Evolutionary conservation across 495 filamentous ascomycete genomes (phyloP), one percentile per base, ranked within the genome.

Genomic region (Thozetella sp.): DNA sequence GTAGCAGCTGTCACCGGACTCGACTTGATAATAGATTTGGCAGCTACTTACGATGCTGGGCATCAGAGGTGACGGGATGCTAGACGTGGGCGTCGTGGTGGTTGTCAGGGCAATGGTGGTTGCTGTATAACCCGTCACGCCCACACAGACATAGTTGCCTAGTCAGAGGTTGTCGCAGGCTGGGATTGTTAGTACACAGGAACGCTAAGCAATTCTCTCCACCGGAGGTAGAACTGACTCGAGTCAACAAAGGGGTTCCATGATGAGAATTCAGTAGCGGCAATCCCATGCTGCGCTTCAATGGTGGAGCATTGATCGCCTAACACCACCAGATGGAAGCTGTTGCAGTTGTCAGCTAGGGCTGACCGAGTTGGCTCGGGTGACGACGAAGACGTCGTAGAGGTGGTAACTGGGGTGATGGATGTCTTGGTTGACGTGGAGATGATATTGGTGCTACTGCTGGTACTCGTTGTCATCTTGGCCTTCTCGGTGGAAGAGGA

Each of bases 201-300:
- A 25, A 54, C 9, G 27, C 37, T n/a, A 45, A 43, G 25, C 3
- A 46, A 56, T 4, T 54, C 4, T 37, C 19, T 37, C 15, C 30
- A 6, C 30, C 24, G 37, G 12, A 45, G 54, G 17, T 19, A 20
- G 9, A 10, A 19, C 54, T 55, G 37, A 55, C 54, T 52, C 2
- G 53, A 3, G 40, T 46, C 46, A 2, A 68, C 25, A 24, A 48
- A 57, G 19, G 63, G 59, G 46, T 68, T 68, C 65, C 65, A 68
- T 13, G 55, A 24, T 3, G 22, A 25, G 57, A 68, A 68, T 22
- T 65, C 59, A 1, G 51, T 55, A 25, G 46, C 22, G 13, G 53
- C 59, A 53, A 68, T 62, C 52, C 25, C 23, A 45, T 40, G 51
- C 15, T 11, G 24, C 12, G 17, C 11, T 25, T 62, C 65, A 22